These are phyloP conservation scores for Kwoniella bestiolae DNA, from an alignment of 768 basidiomycete genomes.

Conservation along the genomic window DNA sequence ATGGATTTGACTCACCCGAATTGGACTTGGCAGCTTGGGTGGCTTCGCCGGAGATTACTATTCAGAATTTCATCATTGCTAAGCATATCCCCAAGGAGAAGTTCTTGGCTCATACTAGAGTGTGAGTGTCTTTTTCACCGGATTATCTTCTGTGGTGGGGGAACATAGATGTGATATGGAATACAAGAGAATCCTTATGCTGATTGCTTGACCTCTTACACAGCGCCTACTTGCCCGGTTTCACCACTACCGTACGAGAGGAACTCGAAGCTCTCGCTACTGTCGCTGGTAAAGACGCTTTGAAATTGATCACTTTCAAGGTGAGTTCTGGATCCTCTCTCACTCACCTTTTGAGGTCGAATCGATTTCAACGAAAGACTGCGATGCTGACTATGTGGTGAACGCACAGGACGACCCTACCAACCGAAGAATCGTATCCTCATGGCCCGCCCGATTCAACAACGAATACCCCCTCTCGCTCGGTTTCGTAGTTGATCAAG, in stretches of 20 bases:
- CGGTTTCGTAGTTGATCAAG: conserved; percentile 53
- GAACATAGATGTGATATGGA: too few species aligned
- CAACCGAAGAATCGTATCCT: conserved; percentile 55
- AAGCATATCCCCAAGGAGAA: conserved; percentile 52
- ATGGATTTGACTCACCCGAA: conserved; percentile 47
- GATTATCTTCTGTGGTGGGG: too few species aligned
- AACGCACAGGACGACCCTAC: conserved; percentile 51
- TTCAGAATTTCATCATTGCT: conserved; percentile 57
- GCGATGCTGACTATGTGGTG: neutral
- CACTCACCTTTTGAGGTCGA: neutral
- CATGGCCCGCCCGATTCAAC: conserved; percentile 55
- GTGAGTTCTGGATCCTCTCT: conserved; percentile 7
- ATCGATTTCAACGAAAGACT: neutral
- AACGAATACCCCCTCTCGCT: conserved; percentile 50
- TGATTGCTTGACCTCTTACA: neutral
- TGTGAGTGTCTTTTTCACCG: conserved; percentile 6
- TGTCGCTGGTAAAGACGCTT: conserved; percentile 51
- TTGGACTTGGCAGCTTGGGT: conserved; percentile 53
- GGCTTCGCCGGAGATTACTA: conserved; percentile 51
- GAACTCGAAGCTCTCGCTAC: conserved; percentile 53
- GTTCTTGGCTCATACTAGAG: conserved; percentile 51
- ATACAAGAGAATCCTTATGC: neutral
- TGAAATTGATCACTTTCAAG: conserved; percentile 54
- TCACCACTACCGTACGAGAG: conserved; percentile 53
- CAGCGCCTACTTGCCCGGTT: conserved; percentile 53